A percentile compares a stretch with the other conserved stretches of the same genome.
phyloP scores from a whole-genome alignment of 2,329 filamentous ascomycete species.

The Penicillium polonicum region DNA sequence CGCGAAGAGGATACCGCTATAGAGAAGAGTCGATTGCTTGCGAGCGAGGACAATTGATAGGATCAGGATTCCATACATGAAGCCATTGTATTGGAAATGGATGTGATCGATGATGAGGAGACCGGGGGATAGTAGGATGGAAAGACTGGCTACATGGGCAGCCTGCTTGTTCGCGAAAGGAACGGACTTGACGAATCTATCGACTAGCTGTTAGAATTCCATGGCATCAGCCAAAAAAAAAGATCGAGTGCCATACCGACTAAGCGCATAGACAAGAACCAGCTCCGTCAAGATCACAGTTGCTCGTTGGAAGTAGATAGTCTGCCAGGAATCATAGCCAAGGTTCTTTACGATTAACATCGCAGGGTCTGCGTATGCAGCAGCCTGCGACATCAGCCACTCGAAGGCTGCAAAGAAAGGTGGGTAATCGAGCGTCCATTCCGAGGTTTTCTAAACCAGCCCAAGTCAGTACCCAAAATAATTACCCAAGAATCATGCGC shows the following conservation, averaged over 20 bases:
- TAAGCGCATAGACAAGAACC: constrained; percentile 77
- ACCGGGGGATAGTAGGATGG: constrained; percentile 85
- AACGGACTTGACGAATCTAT: constrained; percentile 72
- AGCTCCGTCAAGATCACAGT: constrained; percentile 85
- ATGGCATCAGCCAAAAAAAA: not conserved
- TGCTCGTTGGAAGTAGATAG: constrained; percentile 86
- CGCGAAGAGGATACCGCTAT: constrained; percentile 81
- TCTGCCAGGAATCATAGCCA: constrained; percentile 87
- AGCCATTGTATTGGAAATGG: constrained; percentile 98
- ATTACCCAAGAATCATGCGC: not conserved
- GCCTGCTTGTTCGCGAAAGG: constrained; percentile 65
- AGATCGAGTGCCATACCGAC: constrained; percentile 54
- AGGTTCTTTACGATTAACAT: constrained; percentile 83
- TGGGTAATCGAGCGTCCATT: constrained; percentile 99
- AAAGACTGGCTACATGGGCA: constrained; percentile 82
- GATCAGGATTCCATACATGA: constrained; percentile 87
- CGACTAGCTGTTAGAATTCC: not conserved
- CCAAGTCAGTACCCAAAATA: not conserved
- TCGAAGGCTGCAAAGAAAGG: constrained; percentile 98
- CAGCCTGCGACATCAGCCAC: constrained; percentile 82
- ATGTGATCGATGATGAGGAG: constrained; percentile 97
- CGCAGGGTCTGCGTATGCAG: constrained; percentile 70
- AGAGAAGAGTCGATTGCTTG: constrained; percentile 69
- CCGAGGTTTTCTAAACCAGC: constrained; percentile 73
- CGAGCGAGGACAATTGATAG: constrained; percentile 82